Base-by-base conservation (phyloP, 768 basidiomycete species). In the Paxillus involutus region DNA sequence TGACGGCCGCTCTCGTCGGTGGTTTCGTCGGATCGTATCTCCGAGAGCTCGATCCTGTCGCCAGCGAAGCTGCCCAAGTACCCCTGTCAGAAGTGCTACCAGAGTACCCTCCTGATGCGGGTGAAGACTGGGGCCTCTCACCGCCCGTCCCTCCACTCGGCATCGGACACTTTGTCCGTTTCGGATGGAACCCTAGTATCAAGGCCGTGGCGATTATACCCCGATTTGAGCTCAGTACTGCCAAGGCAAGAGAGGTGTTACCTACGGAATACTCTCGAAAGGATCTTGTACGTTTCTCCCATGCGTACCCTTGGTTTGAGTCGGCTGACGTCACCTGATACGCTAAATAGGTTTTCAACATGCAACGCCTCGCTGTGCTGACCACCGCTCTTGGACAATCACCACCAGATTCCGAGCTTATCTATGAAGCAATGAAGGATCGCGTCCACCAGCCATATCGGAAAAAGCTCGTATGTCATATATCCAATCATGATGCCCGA, bases 351-450 rank as follows among this genome's bases (percentile, higher is more conserved):
- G 88, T 99, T 13, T 99, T 98, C 78, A 99, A 99, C 70, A 78
- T 99, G 50, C 97, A 99, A 71, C 84, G 97, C 19, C 76, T 99
- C 13, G 97, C 96, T 0, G 97, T 99, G 29, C 79, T 99, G 51
- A 98, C 96, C 1, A 96, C 94, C 3, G 95, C 97, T 1, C 81
- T 99, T 11, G 89, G 84, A 3, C 87, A 89, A 64, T 84, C 86
- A 11, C 96, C 97, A 1, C 95, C 95, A 1, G 93, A 99, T 67
- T 85, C 97, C 0, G 90, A 86, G 19, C 83, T 99, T n/a, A 98
- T 98, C 53, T 98, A 96, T 71, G 96, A 98, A 68, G 96, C 96
- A 2, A 98, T 98, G 97, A 96, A 98, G 66, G 97, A 99, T 73
- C 85, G 91, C 49, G 82, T 99, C 13, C 97, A 99, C 69, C 97